Percentiles rank a stretch among this genome's conserved stretches.
Evolutionary conservation across 371 early-diverging fungal genomes (phyloP).

Genomic region (Mucor racemosus): DNA sequence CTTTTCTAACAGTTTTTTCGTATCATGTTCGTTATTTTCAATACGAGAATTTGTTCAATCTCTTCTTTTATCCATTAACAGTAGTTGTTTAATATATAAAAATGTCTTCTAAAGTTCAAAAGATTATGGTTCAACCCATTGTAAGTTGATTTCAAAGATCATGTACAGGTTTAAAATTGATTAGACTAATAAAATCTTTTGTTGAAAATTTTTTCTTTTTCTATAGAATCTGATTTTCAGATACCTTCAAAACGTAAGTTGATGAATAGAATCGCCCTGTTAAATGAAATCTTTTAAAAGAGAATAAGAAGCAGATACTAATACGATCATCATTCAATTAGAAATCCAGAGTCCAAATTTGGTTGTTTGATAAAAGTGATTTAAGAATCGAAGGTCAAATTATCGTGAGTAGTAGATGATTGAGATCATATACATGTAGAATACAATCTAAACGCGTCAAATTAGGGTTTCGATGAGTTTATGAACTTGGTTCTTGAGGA

Average conservation of each 20-base stretch:
- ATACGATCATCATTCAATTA: constrained; percentile 30
- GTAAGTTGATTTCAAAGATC: constrained; percentile 45
- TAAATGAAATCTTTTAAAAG: not conserved
- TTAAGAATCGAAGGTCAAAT: constrained; percentile 91
- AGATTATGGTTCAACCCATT: constrained; percentile 97
- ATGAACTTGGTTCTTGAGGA: constrained; percentile 95
- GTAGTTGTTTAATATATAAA: constrained; percentile 11
- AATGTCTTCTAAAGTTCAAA: constrained; percentile 89
- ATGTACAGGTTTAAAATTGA: not conserved
- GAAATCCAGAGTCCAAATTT: constrained; percentile 90
- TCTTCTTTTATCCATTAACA: constrained; percentile 1
- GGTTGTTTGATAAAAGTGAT: constrained; percentile 90
- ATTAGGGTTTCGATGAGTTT: constrained; percentile 96
- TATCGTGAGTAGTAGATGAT: constrained; percentile 61
- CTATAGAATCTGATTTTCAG: constrained; percentile 92
- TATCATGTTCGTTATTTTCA: not conserved
- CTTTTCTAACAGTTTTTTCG: constrained; percentile 5
- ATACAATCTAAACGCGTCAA: constrained; percentile 4
- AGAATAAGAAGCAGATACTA: not conserved
- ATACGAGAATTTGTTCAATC: not conserved
- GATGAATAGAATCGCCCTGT: not conserved
- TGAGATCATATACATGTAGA: not conserved
- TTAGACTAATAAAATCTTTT: not conserved
- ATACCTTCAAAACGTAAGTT: constrained; percentile 77
- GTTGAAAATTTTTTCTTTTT: not conserved